Base-by-base conservation (phyloP, 139 green algal species). In the Volvox reticuliferus region DNA sequence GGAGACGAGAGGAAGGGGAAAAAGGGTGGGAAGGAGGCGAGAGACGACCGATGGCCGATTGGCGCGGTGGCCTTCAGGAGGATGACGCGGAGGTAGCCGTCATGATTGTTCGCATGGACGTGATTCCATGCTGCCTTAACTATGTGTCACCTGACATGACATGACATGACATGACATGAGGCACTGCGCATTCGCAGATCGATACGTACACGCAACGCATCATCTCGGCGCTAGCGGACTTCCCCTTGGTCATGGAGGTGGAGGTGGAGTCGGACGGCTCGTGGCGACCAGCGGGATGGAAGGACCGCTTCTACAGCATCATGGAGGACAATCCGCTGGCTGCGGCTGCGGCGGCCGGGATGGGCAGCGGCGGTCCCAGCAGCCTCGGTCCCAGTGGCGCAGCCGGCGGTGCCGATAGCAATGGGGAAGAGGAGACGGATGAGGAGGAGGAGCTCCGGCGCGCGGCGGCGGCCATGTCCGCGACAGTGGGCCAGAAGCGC, bases 361-460 rank as follows among this genome's bases (percentile, higher is more conserved):
- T 1, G 1, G 89, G 89, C 21, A 76, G n/a, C 62, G 84, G 55
- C 33, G 85, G 44, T 55, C 44, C 44, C 44, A 55, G 44, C 44
- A 55, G 44, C 44, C 44, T 55, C 9, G 44, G 44, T 55, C 44
- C 18, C 13, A 44, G 76, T 28, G 62, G 67, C 21, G 55, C 3
- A n/a, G 35, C 19, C 55, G 32, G 33, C 71, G 71, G 77, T 33
- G 50, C n/a, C 5, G 61, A 18, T 1, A 76, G 69, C 35, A 80
- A 21, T 26, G 90, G 91, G 32, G 83, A n/a, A 1, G 88, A 92
- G 68, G 87, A 92, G 87, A 75, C 83, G 83, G 91, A 94, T 35
- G 91, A 94, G 88, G 73, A 85, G 83, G 91, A 92, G 77, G 91
- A 94, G 84, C 88, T 94, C 19, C 88, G 91, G 44, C 75, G 63